Percentiles rank a stretch among this genome's conserved stretches.
Conservation (phyloP, 73 alveolate genomes). For the Symbiodinium pilosum region DNA sequence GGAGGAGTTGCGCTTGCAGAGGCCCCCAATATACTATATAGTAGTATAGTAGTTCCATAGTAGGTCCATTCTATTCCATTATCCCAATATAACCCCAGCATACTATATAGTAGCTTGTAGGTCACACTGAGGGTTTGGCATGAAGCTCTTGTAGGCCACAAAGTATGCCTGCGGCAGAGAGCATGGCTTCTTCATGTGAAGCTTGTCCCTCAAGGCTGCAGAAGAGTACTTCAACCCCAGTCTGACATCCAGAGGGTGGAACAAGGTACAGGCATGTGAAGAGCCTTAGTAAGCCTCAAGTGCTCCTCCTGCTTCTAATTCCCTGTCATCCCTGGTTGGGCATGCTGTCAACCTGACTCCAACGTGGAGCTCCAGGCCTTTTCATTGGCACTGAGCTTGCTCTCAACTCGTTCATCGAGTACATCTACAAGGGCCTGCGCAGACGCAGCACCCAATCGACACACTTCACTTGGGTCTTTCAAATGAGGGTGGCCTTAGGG, state of each 20-base stretch:
- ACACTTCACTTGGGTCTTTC: too few relatives aligned
- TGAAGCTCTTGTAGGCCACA: constrained; percentile 93
- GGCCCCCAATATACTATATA: neutral
- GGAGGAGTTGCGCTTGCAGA: too few relatives aligned
- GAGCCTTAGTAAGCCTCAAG: neutral
- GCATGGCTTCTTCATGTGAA: constrained; percentile 41
- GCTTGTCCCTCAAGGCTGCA: too few relatives aligned
- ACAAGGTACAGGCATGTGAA: too few relatives aligned
- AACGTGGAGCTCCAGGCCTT: constrained; percentile 34
- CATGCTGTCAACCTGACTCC: neutral
- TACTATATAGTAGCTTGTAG: neutral
- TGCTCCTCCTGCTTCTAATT: neutral
- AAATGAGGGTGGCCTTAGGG: too few relatives aligned
- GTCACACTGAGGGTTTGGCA: neutral
- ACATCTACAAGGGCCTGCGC: constrained; percentile 72
- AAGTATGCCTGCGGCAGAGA: constrained; percentile 41
- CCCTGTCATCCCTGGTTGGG: neutral
- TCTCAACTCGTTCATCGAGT: constrained; percentile 75
- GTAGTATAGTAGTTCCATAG: neutral
- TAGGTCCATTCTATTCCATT: neutral
- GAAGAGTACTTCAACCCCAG: too few relatives aligned
- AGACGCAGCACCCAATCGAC: neutral
- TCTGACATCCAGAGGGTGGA: too few relatives aligned
- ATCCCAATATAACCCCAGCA: neutral
- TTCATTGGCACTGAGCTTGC: constrained; percentile 84